A percentile compares a stretch with the other conserved stretches of the same genome.
Evolutionary conservation across 192 early-diverging fungal species (phyloP).

Genomic region (Podila minutissima): DNA sequence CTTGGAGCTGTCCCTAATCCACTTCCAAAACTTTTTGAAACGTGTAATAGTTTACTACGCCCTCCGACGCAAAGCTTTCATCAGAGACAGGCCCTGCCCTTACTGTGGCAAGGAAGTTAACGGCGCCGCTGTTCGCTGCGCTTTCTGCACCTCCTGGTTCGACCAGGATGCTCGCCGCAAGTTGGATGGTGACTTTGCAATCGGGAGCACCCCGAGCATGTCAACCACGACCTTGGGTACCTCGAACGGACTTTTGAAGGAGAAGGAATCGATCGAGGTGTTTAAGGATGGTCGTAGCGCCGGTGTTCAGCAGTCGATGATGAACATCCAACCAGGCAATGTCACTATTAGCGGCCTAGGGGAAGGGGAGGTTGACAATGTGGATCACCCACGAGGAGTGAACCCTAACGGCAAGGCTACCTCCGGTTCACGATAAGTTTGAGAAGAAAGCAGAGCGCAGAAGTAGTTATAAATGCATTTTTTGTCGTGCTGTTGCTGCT

Average conservation of each 20-base stretch:
- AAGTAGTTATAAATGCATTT: too few species aligned
- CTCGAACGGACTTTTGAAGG: constrained; percentile 6
- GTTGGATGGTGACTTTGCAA: background rate
- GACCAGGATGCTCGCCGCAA: constrained; percentile 25
- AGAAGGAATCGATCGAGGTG: constrained; percentile 12
- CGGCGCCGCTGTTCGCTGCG: constrained; percentile 21
- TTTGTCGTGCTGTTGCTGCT: too few species aligned
- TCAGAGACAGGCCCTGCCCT: constrained; percentile 17
- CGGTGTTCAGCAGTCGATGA: background rate
- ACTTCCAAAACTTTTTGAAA: background rate
- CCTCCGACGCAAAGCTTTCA: background rate
- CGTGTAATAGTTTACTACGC: constrained; percentile 10
- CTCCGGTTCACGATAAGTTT: too few species aligned
- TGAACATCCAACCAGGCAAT: too few species aligned
- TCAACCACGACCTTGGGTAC: constrained; percentile 15
- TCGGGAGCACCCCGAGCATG: background rate
- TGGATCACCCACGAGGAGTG: too few species aligned
- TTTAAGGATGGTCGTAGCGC: background rate
- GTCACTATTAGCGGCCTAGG: too few species aligned
- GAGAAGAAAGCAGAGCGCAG: too few species aligned
- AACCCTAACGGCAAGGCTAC: too few species aligned
- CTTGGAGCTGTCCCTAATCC: background rate
- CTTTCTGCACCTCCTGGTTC: constrained; percentile 32
- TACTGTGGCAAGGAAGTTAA: constrained; percentile 21
- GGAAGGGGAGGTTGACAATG: too few species aligned